These are phyloP conservation scores for Collybiopsis luxurians DNA, from an alignment of 768 basidiomycete species.

Conservation along the genomic window DNA sequence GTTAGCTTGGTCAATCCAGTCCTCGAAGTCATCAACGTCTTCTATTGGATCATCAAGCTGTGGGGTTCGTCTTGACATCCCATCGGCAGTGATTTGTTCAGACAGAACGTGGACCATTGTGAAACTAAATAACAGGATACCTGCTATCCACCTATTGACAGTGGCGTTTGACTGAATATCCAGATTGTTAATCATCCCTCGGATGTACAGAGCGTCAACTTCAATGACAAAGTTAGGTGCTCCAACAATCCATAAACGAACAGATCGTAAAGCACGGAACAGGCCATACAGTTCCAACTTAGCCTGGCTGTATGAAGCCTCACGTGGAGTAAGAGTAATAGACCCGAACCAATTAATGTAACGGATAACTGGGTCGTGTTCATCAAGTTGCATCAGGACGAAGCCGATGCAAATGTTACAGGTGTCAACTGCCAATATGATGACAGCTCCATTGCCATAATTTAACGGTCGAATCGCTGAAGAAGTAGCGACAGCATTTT, in stretches of 20 bases:
- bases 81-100: no score
- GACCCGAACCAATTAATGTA: background rate
- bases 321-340: background rate
- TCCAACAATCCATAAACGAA: no score
- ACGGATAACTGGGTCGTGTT: background rate
- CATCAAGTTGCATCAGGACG: no score
- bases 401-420: conserved; percentile 22
- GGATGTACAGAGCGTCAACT: background rate
- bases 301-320: background rate
- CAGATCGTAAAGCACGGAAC: no score
- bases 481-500: no score
- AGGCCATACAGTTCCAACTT: no score
- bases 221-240: no score
- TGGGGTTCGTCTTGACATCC: no score
- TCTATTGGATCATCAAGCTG: no score
- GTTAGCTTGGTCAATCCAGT: no score
- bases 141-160: background rate
- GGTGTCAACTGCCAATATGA: conserved; percentile 31
- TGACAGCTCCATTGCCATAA: conserved; percentile 18
- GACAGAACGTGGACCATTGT: no score
- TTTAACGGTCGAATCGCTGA: conserved; percentile 28
- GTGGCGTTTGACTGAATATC: background rate
- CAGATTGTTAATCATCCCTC: background rate
- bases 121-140: background rate
- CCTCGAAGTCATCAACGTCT: no score